Evolutionary conservation across 441 rosid species (phyloP).

Genomic region (Adansonia grandidieri): DNA sequence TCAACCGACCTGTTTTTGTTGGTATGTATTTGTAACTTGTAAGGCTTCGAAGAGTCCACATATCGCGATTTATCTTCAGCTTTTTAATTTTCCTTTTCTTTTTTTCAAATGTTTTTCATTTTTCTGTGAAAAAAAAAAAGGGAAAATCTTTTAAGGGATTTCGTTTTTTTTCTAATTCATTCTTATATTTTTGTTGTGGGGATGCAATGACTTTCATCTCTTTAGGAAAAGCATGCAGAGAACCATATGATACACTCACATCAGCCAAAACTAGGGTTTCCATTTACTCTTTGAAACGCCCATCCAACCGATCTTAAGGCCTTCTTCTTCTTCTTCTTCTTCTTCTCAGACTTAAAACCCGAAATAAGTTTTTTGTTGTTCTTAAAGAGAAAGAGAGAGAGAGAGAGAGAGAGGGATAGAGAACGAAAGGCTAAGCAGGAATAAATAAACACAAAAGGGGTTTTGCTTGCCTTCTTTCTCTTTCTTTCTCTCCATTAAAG

Average conservation of each 20-base stretch:
- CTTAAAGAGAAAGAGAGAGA: neutral
- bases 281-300: constrained; percentile 17
- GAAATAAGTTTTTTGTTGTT: neutral
- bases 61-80: constrained; percentile 43
- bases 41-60: constrained; percentile 84
- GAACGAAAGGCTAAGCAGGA: constrained; percentile 63
- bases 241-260: constrained; percentile 8
- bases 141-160: neutral
- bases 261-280: constrained; percentile 52
- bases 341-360: constrained; percentile 20
- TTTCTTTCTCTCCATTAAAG: constrained; percentile 46
- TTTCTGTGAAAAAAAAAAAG: no score
- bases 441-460: neutral
- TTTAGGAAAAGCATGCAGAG: constrained; percentile 46
- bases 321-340: neutral
- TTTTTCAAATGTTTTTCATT: neutral
- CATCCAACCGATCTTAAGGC: neutral
- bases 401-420: constrained; percentile 79
- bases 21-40: constrained; percentile 57
- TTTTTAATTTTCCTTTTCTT: constrained; percentile 3
- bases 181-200: neutral
- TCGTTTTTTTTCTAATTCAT: constrained; percentile 6
- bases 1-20: constrained; percentile 66
- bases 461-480: constrained; percentile 53
- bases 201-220: no score